phyloP scores from a whole-genome alignment of 192 early-diverging fungal genomes.

The Coemansia asiatica region DNA sequence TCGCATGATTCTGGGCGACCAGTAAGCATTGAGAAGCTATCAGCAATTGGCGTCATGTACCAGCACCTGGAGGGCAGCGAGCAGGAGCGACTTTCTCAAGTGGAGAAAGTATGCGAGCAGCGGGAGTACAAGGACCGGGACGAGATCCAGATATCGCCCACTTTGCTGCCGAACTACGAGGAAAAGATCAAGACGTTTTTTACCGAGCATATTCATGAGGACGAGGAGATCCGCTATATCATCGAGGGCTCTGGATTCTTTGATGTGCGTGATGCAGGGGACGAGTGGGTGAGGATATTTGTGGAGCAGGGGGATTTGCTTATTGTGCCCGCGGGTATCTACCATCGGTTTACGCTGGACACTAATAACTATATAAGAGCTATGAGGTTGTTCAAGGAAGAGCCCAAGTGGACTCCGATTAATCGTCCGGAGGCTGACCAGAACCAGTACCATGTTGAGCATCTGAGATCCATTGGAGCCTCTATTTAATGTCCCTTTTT shows the following conservation, averaged over 20 bases:
- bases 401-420: conserved; percentile 80
- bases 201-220: conserved; percentile 92
- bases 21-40: conserved; percentile 69
- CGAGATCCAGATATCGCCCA: conserved; percentile 79
- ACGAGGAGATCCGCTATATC: conserved; percentile 96
- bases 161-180: conserved; percentile 84
- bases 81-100: conserved; percentile 57
- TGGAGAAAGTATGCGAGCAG: conserved; percentile 71
- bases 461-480: conserved; percentile 45
- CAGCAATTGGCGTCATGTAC: conserved; percentile 72
- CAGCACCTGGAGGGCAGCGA: conserved; percentile 58
- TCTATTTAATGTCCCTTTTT: conserved; percentile 4
- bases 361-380: conserved; percentile 81
- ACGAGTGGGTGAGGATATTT: conserved; percentile 85
- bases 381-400: conserved; percentile 82
- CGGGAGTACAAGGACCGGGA: conserved; percentile 92
- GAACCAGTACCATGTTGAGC: conserved; percentile 57
- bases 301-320: conserved; percentile 77
- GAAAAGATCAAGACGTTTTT: conserved; percentile 92
- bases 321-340: conserved; percentile 91
- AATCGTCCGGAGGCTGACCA: conserved; percentile 68
- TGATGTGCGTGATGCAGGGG: conserved; percentile 66
- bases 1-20: conserved; percentile 70
- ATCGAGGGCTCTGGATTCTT: conserved; percentile 92
- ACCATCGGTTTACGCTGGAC: conserved; percentile 95